A percentile compares a stretch with the other conserved stretches of the same genome.
phyloP scores from a whole-genome alignment of 2,329 filamentous ascomycete species.

The Helicocarpus griseus region DNA sequence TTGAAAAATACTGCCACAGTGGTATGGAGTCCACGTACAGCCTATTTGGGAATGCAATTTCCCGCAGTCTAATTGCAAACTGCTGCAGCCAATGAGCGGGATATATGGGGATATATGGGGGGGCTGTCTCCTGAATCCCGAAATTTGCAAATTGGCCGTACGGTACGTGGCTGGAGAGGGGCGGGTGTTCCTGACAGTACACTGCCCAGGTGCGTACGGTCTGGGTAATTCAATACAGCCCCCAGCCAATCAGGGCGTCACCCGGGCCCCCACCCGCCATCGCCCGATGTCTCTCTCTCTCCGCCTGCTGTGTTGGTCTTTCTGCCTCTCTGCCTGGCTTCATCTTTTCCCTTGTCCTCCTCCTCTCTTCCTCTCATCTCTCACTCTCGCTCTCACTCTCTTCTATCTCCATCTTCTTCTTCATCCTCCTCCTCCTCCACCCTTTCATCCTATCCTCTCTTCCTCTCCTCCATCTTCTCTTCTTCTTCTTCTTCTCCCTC shows the following conservation, averaged over 20 bases:
- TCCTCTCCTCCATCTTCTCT: conserved; percentile 9
- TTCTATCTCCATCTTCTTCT: conserved; percentile 6
- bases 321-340: background rate
- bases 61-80: background rate
- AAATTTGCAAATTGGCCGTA: too few species aligned
- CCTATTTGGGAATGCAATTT: background rate
- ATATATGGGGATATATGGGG: too few species aligned
- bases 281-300: background rate
- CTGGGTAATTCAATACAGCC: too few species aligned
- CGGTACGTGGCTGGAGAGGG: too few species aligned
- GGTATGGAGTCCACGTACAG: background rate
- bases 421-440: conserved; percentile 7
- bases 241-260: too few species aligned
- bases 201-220: too few species aligned
- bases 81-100: background rate
- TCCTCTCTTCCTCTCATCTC: conserved; percentile 10
- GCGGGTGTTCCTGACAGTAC: too few species aligned
- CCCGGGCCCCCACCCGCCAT: background rate
- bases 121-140: too few species aligned
- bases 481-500: conserved; percentile 11
- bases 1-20: background rate
- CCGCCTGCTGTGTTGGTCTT: too few species aligned
- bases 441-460: conserved; percentile 7
- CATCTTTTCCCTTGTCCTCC: conserved; percentile 4
- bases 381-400: conserved; percentile 12